Evolutionary conservation across 2,329 filamentous ascomycete genomes (phyloP).

Genomic region (Penicillium sp.): DNA sequence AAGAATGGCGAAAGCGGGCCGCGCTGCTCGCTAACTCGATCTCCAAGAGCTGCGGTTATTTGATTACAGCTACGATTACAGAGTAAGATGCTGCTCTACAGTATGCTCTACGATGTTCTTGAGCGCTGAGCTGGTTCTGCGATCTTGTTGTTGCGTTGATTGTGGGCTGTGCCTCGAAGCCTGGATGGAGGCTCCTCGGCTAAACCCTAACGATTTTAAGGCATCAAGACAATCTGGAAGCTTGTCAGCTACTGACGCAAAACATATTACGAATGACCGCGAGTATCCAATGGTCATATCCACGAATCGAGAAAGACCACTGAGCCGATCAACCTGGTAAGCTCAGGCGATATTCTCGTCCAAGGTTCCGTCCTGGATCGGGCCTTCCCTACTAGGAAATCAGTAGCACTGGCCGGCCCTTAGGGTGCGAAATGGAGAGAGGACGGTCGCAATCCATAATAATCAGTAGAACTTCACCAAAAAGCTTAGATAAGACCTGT

Average conservation of each 20-base stretch:
- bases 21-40: slow-evolving; percentile 17
- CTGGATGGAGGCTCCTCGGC: slow-evolving; percentile 41
- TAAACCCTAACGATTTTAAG: slow-evolving; percentile 41
- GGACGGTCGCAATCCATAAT: neutral
- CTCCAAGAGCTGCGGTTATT: neutral
- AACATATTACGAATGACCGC: neutral
- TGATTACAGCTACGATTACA: slow-evolving; percentile 11
- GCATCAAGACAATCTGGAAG: neutral
- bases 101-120: neutral
- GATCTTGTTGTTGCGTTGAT: slow-evolving; percentile 5
- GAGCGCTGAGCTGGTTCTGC: neutral
- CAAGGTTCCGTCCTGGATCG: neutral
- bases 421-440: neutral
- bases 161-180: slow-evolving; percentile 20
- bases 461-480: neutral
- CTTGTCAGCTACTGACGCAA: neutral
- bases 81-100: slow-evolving; percentile 1
- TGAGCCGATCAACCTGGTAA: neutral
- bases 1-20: slow-evolving; percentile 21
- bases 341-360: neutral
- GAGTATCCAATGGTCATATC: neutral
- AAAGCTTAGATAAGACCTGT: neutral
- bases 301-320: neutral
- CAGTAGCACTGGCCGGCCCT: neutral
- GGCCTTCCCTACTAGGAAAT: neutral